phyloP scores from a whole-genome alignment of 345 rosid genomes.

The Eucalyptus globulus region DNA sequence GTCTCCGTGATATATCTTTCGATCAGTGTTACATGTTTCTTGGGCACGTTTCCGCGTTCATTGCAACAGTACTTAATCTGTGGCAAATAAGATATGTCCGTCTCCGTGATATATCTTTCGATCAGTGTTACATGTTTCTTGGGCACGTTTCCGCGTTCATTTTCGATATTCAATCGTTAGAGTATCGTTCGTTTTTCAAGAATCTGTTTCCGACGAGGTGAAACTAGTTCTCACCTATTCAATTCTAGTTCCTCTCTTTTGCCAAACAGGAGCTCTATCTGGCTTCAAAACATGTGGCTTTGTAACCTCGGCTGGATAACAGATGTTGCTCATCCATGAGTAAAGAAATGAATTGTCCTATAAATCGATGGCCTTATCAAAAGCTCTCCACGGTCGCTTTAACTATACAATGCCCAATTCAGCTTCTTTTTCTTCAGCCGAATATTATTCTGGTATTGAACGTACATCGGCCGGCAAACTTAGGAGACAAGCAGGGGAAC shows the following conservation, averaged over 20 bases:
- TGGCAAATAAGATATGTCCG: fast-evolving
- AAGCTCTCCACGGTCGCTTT: background rate
- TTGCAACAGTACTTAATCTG: fast-evolving
- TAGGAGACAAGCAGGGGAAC: slow-evolving; percentile 50
- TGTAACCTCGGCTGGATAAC: background rate
- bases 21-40: fast-evolving
- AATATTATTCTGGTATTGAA: background rate
- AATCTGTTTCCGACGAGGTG: background rate
- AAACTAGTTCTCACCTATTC: background rate
- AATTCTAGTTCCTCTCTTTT: background rate
- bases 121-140: fast-evolving
- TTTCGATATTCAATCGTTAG: fast-evolving
- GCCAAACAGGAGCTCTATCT: background rate
- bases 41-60: fast-evolving
- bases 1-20: too few relatives aligned
- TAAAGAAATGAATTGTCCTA: background rate
- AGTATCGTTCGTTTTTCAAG: fast-evolving
- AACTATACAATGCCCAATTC: background rate
- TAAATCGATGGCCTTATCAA: background rate
- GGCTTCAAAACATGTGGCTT: background rate
- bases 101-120: fast-evolving
- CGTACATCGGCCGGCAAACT: slow-evolving; percentile 41
- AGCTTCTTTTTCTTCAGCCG: background rate
- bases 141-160: fast-evolving
- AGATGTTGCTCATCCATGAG: background rate